phyloP scores from a whole-genome alignment of 2,329 filamentous ascomycete genomes.

The Stachybotrys chartarum region DNA sequence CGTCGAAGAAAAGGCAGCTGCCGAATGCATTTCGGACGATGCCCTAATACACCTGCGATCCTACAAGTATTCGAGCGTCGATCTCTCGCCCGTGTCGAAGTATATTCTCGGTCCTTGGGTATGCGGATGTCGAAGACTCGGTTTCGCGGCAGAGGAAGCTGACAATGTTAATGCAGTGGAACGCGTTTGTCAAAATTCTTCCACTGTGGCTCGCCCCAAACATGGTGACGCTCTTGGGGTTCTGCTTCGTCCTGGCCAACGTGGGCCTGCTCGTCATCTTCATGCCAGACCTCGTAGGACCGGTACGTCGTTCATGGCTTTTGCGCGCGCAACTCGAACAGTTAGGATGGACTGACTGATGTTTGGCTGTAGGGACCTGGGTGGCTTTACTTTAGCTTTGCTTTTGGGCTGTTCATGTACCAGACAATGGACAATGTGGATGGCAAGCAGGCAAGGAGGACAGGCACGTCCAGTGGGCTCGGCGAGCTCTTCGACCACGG shows the following conservation, averaged over 20 bases:
- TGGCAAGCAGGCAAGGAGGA: constrained; percentile 92
- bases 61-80: constrained; percentile 96
- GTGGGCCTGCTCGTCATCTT: constrained; percentile 66
- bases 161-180: constrained; percentile 62
- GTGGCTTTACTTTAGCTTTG: constrained; percentile 96
- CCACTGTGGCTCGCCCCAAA: constrained; percentile 97
- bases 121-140: constrained; percentile 30
- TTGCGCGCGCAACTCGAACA: neutral
- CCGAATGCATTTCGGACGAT: constrained; percentile 80
- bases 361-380: constrained; percentile 56
- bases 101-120: constrained; percentile 96
- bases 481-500: constrained; percentile 98
- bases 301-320: constrained; percentile 46
- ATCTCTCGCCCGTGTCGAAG: constrained; percentile 88
- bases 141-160: constrained; percentile 6
- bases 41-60: constrained; percentile 84
- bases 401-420: constrained; percentile 95
- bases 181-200: constrained; percentile 84
- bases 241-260: constrained; percentile 88
- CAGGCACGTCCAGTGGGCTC: constrained; percentile 87
- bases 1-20: constrained; percentile 40
- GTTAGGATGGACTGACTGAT: neutral
- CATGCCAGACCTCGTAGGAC: constrained; percentile 86
- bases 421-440: constrained; percentile 99
- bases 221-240: constrained; percentile 92